Percentiles rank a stretch among this genome's conserved stretches.
Conservation (phyloP, 148 eudicot genomes). For the Linanthus parryae region DNA sequence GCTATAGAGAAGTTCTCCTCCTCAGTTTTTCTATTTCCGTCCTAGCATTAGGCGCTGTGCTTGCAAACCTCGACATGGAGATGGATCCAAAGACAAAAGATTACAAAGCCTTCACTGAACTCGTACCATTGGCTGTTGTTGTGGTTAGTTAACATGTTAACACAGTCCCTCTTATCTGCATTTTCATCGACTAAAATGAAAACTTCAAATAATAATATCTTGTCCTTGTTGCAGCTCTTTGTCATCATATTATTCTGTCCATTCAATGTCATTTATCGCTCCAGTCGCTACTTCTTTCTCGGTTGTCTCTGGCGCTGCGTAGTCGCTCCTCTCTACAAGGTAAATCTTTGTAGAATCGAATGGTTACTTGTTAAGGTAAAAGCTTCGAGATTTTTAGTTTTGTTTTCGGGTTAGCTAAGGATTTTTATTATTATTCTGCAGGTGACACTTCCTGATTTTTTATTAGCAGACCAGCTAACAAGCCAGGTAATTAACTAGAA, state of each 20-base stretch:
- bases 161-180: too few relatives aligned
- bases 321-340: slow-evolving; percentile 67
- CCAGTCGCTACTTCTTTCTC: slow-evolving; percentile 47
- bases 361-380: background rate
- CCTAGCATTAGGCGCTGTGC: too few relatives aligned
- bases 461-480: slow-evolving; percentile 61
- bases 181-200: background rate
- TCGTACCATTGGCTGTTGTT: slow-evolving; percentile 22
- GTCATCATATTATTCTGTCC: slow-evolving; percentile 19
- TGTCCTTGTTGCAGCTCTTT: slow-evolving; percentile 13
- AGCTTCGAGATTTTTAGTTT: background rate
- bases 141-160: too few relatives aligned
- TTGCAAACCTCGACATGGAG: too few relatives aligned
- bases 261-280: slow-evolving; percentile 36
- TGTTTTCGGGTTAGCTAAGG: too few relatives aligned
- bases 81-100: too few relatives aligned
- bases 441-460: slow-evolving; percentile 59
- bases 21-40: too few relatives aligned
- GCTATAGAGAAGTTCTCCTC: too few relatives aligned
- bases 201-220: background rate
- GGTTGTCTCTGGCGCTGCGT: slow-evolving; percentile 34
- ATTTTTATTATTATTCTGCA: slow-evolving; percentile 16
- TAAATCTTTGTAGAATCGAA: slow-evolving; percentile 20
- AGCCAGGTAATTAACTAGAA: too few relatives aligned
- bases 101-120: too few relatives aligned